Base-by-base conservation (phyloP, 257 asterid genomes). In the Plantago elongata region DNA sequence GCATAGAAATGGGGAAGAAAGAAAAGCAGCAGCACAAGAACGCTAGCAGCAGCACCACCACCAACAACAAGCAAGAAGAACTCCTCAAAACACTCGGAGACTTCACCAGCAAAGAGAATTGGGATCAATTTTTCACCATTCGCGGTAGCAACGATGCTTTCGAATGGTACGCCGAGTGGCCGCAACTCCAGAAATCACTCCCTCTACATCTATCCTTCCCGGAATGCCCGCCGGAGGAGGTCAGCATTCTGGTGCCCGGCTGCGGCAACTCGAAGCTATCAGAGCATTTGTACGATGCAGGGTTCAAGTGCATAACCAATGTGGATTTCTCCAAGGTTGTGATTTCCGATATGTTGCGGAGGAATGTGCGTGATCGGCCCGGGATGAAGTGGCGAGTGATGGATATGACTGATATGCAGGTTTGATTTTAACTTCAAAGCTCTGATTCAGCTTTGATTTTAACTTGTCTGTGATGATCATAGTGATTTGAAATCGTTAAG, bases 151-250 rank as follows among this genome's bases (percentile, higher is more conserved):
- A 79, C 61, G 86, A 92, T 68, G 70, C 91, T 9, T 92, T 92
- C 77, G 99, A 92, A 60, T 92, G 99, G 99, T 92, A 92, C 38
- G 90, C 95, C 12, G 96, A 87, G 54, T 90, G 96, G 96, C 81
- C 95, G 9, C 84, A 80, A 44, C 82, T 86, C 67, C 78, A 69
- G 38, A 71, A 44, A 40, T 69, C 72, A 38, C 85, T 92, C 69
- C 63, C 72, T 9, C 14, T 66, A 9, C 79, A 78, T 12, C 84
- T 88, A 13, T 64, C 48, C 7, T 42, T 52, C 46, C 50, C 62
- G 5, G 50, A 30, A 9, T 54, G 9, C 42, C 47, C 47, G 30
- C 52, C 64, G 29, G 64, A 65, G 65, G 75, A 76, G 55, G 11
- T 76, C 58, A 79, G 68, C 42, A 71, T 93, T 44, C 75, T 93